Evolutionary conservation across 768 basidiomycete species (phyloP), one percentile per base, ranked within the genome.

Genomic region (Boletus subcaerulescens): DNA sequence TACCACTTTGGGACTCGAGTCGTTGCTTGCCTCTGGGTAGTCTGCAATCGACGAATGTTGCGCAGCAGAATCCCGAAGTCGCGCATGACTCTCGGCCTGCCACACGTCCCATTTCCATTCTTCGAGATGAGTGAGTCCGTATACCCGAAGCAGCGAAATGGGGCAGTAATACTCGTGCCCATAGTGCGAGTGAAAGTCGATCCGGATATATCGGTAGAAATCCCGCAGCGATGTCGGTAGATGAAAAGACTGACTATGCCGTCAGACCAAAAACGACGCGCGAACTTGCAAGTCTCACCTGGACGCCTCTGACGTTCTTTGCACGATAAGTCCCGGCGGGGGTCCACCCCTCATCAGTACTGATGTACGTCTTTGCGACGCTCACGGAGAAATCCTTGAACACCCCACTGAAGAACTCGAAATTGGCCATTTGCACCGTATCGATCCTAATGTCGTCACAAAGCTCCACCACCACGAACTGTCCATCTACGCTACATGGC

Each of bases 381-480:
- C 88, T 90, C 45, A 98, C 86, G 5, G 80, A 80, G 58, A 98
- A 89, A 52, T 96, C 92, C 71, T 90, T 89, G 76, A 98, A 95
- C 14, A 97, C 90, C 2, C 95, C 94, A 59, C 89, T 92, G 73
- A 98, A 99, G 75, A 98, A 98, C 74, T 99, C 96, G 67, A 91
- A 97, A 66, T 98, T 96, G 55, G 94, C 95, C 17, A 99, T 75
- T 68, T 98, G 94, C 43, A 98, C 86, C 0, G 93, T 96, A 68
- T 98, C 96, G 63, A 98, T 94, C 43, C 92, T 77, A 58, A 99
- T 93, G 69, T 98, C 97, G 60, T 98, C 96, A 74, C 97, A 99
- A 15, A 98, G 83, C 71, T 99, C 97, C 43, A 98, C 87, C 33
- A 97, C 86, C 33, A 98, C 88, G 71, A 86, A 98, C 60, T 90